phyloP scores from a whole-genome alignment of 257 asterid genomes.

The Ocimum tenuiflorum region DNA sequence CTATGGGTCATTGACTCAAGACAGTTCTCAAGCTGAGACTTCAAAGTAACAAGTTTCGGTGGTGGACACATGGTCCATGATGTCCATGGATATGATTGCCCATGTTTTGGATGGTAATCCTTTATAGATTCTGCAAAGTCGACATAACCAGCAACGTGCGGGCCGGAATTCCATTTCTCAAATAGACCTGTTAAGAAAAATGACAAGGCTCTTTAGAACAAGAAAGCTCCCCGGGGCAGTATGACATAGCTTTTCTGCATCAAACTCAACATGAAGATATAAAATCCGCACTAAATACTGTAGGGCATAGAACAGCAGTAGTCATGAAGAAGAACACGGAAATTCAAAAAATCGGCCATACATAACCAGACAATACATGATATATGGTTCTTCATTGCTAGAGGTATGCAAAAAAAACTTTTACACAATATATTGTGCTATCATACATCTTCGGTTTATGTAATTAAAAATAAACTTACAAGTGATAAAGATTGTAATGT shows the following conservation, averaged over 20 bases:
- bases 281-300: neutral
- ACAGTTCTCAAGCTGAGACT: slow-evolving; percentile 60
- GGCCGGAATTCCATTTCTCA: slow-evolving; percentile 82
- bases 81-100: slow-evolving; percentile 81
- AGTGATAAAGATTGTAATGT: neutral
- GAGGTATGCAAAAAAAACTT: neutral
- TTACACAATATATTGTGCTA: neutral
- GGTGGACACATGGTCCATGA: slow-evolving; percentile 71
- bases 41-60: slow-evolving; percentile 43
- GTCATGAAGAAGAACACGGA: neutral
- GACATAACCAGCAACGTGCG: slow-evolving; percentile 81
- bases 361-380: neutral
- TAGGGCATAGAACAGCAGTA: neutral
- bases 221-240: neutral
- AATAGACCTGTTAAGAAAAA: slow-evolving; percentile 49
- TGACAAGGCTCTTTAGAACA: slow-evolving; percentile 1
- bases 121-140: slow-evolving; percentile 78
- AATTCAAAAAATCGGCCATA: neutral
- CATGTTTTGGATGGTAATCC: slow-evolving; percentile 80
- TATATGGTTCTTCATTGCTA: neutral
- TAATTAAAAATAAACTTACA: neutral
- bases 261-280: neutral
- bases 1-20: slow-evolving; percentile 66
- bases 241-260: neutral
- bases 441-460: neutral